Percentiles rank a stretch among this genome's conserved stretches.
These are phyloP conservation scores for Brasilioporus rufonigricans DNA, from an alignment of 768 basidiomycete species.

Conservation along the genomic window DNA sequence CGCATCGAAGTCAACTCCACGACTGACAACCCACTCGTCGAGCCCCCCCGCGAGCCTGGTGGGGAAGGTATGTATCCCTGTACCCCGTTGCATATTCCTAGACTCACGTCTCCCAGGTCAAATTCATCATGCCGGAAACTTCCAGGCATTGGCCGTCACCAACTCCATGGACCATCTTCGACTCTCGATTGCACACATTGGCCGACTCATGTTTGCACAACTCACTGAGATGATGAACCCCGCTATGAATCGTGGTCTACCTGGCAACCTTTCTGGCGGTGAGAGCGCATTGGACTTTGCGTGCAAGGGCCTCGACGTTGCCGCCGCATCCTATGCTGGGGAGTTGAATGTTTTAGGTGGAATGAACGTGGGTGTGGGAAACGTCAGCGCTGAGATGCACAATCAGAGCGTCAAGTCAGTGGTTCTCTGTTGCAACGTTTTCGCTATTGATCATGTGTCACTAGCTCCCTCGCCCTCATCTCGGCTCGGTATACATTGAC, in stretches of 20 bases:
- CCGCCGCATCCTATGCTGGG: slow-evolving; percentile 74
- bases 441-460: neutral
- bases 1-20: slow-evolving; percentile 82
- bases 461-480: slow-evolving; percentile 77
- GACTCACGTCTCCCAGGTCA: slow-evolving; percentile 32
- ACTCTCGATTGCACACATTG: slow-evolving; percentile 64
- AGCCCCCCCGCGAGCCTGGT: slow-evolving; percentile 66
- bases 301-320: slow-evolving; percentile 82
- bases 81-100: neutral
- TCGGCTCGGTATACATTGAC: slow-evolving; percentile 79
- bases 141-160: slow-evolving; percentile 85
- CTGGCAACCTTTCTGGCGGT: slow-evolving; percentile 74
- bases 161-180: slow-evolving; percentile 89
- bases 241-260: slow-evolving; percentile 69
- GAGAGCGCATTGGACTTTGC: slow-evolving; percentile 83
- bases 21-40: slow-evolving; percentile 85
- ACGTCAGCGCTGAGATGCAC: slow-evolving; percentile 89
- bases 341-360: slow-evolving; percentile 74
- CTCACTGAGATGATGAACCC: slow-evolving; percentile 57
- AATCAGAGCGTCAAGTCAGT: slow-evolving; percentile 89
- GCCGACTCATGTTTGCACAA: slow-evolving; percentile 68
- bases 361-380: slow-evolving; percentile 79
- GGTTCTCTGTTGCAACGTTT: neutral
- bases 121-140: slow-evolving; percentile 84
- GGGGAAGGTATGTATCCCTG: slow-evolving; percentile 16